Conservation (phyloP, 179 eudicot species). For the Vitellaria paradoxa region DNA sequence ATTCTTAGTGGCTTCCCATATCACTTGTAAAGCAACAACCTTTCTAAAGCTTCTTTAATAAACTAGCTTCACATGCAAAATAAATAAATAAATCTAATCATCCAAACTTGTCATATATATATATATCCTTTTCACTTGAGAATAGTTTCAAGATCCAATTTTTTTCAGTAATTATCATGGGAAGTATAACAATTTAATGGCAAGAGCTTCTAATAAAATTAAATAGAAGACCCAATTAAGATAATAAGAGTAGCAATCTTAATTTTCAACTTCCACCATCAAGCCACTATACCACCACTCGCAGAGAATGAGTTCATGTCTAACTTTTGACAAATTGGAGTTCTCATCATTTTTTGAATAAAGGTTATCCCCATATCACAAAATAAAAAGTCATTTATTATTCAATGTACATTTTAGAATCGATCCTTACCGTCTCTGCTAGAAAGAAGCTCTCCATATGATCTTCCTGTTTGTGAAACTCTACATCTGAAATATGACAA, state of each 20-base stretch:
- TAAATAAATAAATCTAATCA: constrained; percentile 8
- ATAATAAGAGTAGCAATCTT: background rate
- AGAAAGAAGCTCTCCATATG: constrained; percentile 99
- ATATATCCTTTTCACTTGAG: background rate
- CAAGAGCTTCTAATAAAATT: background rate
- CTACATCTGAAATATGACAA: constrained; percentile 96
- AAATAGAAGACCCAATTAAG: background rate
- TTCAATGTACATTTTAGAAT: background rate
- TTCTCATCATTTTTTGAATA: background rate
- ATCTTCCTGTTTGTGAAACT: constrained; percentile 94
- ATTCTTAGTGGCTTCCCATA: background rate
- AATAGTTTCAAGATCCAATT: background rate
- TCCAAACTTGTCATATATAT: constrained; percentile 3
- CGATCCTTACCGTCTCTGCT: constrained; percentile 81
- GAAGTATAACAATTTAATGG: background rate
- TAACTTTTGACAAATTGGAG: constrained; percentile 2
- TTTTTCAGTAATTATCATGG: constrained; percentile 3
- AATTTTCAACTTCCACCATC: background rate
- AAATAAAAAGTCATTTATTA: background rate
- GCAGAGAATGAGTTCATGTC: background rate
- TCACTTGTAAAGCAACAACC: background rate
- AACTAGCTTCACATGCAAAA: background rate
- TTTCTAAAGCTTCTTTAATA: constrained; percentile 2
- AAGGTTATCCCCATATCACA: background rate
- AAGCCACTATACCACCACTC: background rate